phyloP scores from a whole-genome alignment of 2,329 filamentous ascomycete species.

The Hymenoscyphus infarciens region DNA sequence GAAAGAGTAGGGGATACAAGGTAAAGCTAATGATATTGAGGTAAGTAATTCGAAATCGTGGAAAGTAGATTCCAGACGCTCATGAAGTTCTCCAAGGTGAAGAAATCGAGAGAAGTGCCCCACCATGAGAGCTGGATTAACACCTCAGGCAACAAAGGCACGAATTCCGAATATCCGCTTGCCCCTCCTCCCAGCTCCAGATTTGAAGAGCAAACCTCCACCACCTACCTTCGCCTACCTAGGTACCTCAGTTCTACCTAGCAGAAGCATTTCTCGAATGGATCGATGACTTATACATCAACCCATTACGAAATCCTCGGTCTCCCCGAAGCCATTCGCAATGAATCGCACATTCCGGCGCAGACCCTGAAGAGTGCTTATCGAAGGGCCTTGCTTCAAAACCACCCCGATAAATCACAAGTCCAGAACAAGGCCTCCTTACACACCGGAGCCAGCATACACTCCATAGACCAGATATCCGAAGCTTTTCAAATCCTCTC shows the following conservation, averaged over 20 bases:
- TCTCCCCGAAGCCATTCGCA: slow-evolving; percentile 48
- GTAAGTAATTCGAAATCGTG: too few species aligned
- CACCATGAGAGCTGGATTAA: neutral
- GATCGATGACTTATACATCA: slow-evolving; percentile 33
- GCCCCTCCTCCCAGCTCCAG: neutral
- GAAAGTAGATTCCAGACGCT: neutral
- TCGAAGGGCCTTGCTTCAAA: slow-evolving; percentile 58
- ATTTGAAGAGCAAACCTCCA: neutral
- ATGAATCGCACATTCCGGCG: slow-evolving; percentile 42
- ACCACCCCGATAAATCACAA: slow-evolving; percentile 51
- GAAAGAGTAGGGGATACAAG: too few species aligned
- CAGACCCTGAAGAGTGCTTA: slow-evolving; percentile 60
- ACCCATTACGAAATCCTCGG: slow-evolving; percentile 61
- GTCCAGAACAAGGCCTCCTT: slow-evolving; percentile 12
- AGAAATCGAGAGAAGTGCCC: neutral
- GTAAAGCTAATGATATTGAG: too few species aligned
- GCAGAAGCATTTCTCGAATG: slow-evolving; percentile 16
- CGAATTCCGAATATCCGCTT: neutral
- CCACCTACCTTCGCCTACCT: neutral
- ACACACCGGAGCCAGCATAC: slow-evolving; percentile 29
- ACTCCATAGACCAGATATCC: slow-evolving; percentile 62
- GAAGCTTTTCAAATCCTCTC: slow-evolving; percentile 56
- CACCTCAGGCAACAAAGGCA: neutral
- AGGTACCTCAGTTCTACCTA: neutral
- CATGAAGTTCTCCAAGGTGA: neutral